Percentiles rank a stretch among this genome's conserved stretches.
phyloP scores from a whole-genome alignment of 768 basidiomycete species.

The Lentinula edodes region DNA sequence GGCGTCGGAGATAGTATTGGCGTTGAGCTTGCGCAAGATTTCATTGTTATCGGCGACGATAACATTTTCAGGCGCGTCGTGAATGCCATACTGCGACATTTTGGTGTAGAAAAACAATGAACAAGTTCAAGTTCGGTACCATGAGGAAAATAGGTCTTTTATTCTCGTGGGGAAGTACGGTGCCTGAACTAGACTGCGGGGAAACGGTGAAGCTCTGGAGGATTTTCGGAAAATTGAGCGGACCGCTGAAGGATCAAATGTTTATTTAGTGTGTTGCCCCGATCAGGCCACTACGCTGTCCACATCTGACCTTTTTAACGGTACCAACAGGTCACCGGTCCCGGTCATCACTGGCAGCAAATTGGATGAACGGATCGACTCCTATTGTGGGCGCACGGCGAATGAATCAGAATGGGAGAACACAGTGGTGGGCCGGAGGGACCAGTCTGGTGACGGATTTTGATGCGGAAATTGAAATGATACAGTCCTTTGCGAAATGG shows the following conservation, averaged over 20 bases:
- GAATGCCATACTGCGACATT: conserved; percentile 1
- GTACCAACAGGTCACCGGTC: too few species aligned
- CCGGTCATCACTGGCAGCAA: background rate
- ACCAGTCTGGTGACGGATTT: background rate
- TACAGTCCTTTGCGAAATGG: background rate
- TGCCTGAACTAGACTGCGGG: background rate
- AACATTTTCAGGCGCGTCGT: conserved; percentile 21
- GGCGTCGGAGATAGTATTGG: conserved; percentile 11
- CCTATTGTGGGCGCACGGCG: background rate
- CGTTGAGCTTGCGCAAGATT: conserved; percentile 12
- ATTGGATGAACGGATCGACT: background rate
- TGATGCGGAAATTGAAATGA: background rate
- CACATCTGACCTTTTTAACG: background rate
- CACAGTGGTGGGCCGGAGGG: background rate
- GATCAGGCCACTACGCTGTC: background rate
- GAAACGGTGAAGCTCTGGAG: background rate
- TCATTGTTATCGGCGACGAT: conserved; percentile 28
- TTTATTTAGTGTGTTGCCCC: too few species aligned
- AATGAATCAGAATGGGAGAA: background rate
- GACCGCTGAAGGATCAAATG: background rate
- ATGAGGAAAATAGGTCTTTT: background rate
- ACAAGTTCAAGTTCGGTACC: background rate
- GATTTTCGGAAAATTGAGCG: background rate
- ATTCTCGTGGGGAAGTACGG: background rate
- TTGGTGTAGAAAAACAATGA: background rate